These are phyloP conservation scores for Syzygium grande DNA, from an alignment of 345 rosid genomes.

Conservation along the genomic window DNA sequence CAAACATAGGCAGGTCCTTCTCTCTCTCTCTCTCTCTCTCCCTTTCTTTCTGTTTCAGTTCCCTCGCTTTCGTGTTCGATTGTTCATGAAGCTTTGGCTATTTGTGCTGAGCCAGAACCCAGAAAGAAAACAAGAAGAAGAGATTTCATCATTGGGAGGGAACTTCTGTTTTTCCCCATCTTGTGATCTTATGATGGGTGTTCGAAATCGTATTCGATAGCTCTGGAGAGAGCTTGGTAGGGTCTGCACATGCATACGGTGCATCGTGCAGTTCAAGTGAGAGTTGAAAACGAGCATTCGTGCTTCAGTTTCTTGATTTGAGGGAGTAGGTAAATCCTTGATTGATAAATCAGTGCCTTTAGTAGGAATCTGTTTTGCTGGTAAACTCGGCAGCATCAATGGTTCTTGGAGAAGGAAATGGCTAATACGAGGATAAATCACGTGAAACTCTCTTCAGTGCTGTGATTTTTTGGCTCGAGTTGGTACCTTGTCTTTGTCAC, in stretches of 20 bases:
- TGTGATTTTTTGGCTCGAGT: not conserved
- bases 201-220: not conserved
- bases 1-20: not conserved
- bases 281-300: no score
- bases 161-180: not conserved
- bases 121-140: not conserved
- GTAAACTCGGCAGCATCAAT: not conserved
- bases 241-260: not conserved
- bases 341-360: no score
- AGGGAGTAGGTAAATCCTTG: not conserved
- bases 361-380: not conserved
- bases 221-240: not conserved
- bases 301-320: not conserved
- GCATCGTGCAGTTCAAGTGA: not conserved
- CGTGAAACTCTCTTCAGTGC: not conserved
- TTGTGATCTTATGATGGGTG: not conserved
- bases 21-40: not conserved
- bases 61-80: not conserved
- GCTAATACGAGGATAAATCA: not conserved
- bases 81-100: not conserved
- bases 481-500: not conserved
- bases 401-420: not conserved
- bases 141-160: not conserved
- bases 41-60: not conserved
- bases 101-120: not conserved